Conservation (phyloP, 2,329 filamentous ascomycete genomes). For the Onygenales sp. region DNA sequence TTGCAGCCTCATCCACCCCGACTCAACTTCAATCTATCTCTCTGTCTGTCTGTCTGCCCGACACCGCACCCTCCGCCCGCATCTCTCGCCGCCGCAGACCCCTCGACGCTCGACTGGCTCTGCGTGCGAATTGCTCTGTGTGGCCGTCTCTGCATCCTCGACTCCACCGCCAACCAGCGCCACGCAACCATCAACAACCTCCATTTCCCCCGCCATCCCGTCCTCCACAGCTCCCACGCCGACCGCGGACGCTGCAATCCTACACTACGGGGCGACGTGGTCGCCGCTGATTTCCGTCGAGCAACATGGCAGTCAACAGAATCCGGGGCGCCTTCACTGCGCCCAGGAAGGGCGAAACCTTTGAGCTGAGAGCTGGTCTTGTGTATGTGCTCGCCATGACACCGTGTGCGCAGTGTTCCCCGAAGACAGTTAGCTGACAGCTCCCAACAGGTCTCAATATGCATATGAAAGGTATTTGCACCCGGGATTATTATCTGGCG, state of each 20-base stretch:
- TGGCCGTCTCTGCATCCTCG: no score
- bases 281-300: slow-evolving; percentile 26
- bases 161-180: not conserved
- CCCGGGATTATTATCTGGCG: not conserved
- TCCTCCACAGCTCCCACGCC: not conserved
- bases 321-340: slow-evolving; percentile 88
- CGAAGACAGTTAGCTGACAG: slow-evolving; percentile 22
- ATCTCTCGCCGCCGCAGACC: no score
- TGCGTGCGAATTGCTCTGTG: no score
- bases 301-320: slow-evolving; percentile 82
- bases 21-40: no score
- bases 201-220: not conserved
- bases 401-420: not conserved
- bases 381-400: slow-evolving; percentile 41
- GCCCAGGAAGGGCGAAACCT: slow-evolving; percentile 94
- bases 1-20: no score
- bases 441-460: slow-evolving; percentile 70
- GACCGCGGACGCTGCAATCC: not conserved
- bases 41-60: no score
- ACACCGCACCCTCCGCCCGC: no score
- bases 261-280: slow-evolving; percentile 26
- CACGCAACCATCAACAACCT: not conserved
- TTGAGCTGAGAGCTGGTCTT: slow-evolving; percentile 87
- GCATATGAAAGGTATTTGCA: slow-evolving; percentile 69
- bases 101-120: no score